A percentile compares a stretch with the other conserved stretches of the same genome.
Evolutionary conservation across 805 yeast species (phyloP).

Genomic region (Hemisphaericaspora nanyangensis): DNA sequence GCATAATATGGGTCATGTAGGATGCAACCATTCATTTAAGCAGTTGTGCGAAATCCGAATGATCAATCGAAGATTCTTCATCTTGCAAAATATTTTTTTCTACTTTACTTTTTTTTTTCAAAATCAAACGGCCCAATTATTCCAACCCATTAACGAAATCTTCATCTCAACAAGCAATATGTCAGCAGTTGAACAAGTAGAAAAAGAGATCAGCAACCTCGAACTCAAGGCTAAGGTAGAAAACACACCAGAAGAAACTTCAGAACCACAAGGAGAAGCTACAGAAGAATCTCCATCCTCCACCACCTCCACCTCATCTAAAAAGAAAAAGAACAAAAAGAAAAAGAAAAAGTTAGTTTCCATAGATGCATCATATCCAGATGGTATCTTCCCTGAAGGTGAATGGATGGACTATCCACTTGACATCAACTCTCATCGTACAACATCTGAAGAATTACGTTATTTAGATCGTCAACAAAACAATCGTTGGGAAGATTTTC

Average conservation of each 20-base stretch:
- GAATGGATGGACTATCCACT: slow-evolving; percentile 77
- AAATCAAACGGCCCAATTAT: background rate
- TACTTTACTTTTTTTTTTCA: too few relatives aligned
- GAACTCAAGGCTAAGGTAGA: slow-evolving; percentile 12
- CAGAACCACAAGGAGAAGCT: slow-evolving; percentile 21
- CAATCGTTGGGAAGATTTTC: slow-evolving; percentile 76
- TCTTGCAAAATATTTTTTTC: too few relatives aligned
- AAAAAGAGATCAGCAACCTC: too few relatives aligned
- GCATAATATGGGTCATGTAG: too few relatives aligned
- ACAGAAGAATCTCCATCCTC: slow-evolving; percentile 38
- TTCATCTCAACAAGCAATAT: background rate
- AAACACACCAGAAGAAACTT: background rate
- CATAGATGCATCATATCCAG: slow-evolving; percentile 65
- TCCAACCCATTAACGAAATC: too few relatives aligned
- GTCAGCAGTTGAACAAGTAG: background rate
- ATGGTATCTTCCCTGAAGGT: slow-evolving; percentile 79
- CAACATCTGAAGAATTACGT: slow-evolving; percentile 83
- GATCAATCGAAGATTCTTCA: too few relatives aligned
- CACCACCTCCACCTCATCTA: slow-evolving; percentile 5
- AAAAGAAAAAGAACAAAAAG: slow-evolving; percentile 45
- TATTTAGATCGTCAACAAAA: slow-evolving; percentile 63
- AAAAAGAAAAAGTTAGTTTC: slow-evolving; percentile 54
- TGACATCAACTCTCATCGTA: slow-evolving; percentile 62
- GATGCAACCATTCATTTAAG: too few relatives aligned
- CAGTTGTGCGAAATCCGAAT: too few relatives aligned